phyloP scores from a whole-genome alignment of 805 yeast genomes.

The Candida palmyrensis region DNA sequence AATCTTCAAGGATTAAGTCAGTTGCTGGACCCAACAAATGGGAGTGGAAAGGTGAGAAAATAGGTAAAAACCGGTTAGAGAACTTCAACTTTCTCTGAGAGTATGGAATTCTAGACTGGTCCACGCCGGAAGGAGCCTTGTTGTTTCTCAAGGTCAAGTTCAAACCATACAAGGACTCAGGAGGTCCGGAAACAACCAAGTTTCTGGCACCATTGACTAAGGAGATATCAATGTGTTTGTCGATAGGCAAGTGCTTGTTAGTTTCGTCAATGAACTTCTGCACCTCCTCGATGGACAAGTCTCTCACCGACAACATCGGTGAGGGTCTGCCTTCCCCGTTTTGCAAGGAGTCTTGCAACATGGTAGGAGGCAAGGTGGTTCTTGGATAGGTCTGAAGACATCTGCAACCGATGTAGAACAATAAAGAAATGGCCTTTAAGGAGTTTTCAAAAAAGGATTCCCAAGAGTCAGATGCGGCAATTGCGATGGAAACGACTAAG shows the following conservation, averaged over 20 bases:
- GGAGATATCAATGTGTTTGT: conserved; percentile 86
- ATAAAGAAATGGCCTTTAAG: conserved; percentile 72
- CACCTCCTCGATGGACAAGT: conserved; percentile 75
- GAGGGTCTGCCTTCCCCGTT: conserved; percentile 95
- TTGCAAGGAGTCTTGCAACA: conserved; percentile 85
- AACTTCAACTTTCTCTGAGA: conserved; percentile 92
- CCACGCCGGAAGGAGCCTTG: conserved; percentile 90
- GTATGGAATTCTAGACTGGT: conserved; percentile 91
- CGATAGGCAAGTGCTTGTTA: conserved; percentile 87
- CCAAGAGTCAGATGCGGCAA: conserved; percentile 82
- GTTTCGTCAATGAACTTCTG: conserved; percentile 77
- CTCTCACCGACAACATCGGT: conserved; percentile 95
- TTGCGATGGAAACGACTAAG: conserved; percentile 86
- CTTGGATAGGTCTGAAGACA: conserved; percentile 87
- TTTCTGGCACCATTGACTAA: conserved; percentile 94
- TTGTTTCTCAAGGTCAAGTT: conserved; percentile 88
- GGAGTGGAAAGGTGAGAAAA: conserved; percentile 96
- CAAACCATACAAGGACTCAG: conserved; percentile 94
- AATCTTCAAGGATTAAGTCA: conserved; percentile 59
- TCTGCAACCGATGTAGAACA: conserved; percentile 92
- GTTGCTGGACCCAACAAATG: conserved; percentile 74
- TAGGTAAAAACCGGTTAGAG: conserved; percentile 90
- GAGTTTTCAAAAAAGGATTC: conserved; percentile 69
- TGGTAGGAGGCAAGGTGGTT: conserved; percentile 90
- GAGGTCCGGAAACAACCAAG: conserved; percentile 95